phyloP scores from a whole-genome alignment of 805 yeast genomes.

The Saccharomyces eubayanus region DNA sequence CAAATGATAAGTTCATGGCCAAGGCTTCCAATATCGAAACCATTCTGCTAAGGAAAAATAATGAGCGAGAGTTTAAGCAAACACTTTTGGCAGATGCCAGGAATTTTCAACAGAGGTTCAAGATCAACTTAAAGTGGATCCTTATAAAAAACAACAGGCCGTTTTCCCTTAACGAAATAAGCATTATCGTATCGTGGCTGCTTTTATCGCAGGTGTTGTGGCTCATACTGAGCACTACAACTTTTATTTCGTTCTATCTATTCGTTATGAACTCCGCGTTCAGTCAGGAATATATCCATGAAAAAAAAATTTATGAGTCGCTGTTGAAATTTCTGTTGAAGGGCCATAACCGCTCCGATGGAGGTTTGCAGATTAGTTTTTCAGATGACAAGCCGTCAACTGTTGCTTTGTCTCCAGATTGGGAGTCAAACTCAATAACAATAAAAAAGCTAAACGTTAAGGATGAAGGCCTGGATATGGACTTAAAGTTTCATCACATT shows the following conservation, averaged over 20 bases:
- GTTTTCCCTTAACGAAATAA: slow-evolving; percentile 77
- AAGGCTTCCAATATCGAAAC: slow-evolving; percentile 2
- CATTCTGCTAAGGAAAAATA: slow-evolving; percentile 4
- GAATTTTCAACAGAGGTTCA: slow-evolving; percentile 32
- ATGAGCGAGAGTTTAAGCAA: slow-evolving; percentile 4
- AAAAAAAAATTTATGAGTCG: slow-evolving; percentile 75
- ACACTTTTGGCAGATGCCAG: slow-evolving; percentile 3
- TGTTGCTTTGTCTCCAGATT: slow-evolving; percentile 77
- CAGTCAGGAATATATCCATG: slow-evolving; percentile 64
- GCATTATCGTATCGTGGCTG: slow-evolving; percentile 86
- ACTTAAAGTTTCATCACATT: slow-evolving; percentile 70
- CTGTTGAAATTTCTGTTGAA: slow-evolving; percentile 54
- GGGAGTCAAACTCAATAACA: slow-evolving; percentile 77
- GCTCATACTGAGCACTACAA: slow-evolving; percentile 79
- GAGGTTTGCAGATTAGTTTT: slow-evolving; percentile 71
- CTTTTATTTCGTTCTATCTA: slow-evolving; percentile 74
- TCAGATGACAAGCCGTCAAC: slow-evolving; percentile 38
- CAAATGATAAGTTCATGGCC: neutral
- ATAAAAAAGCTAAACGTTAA: slow-evolving; percentile 31
- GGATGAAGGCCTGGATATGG: slow-evolving; percentile 51
- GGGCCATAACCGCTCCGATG: slow-evolving; percentile 15
- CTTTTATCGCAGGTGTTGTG: slow-evolving; percentile 76
- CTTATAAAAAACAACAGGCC: slow-evolving; percentile 72
- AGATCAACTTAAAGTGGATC: slow-evolving; percentile 64
- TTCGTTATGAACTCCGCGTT: slow-evolving; percentile 71